Conservation (phyloP, 2,329 filamentous ascomycete genomes). For the Ophiostoma ulmi region DNA sequence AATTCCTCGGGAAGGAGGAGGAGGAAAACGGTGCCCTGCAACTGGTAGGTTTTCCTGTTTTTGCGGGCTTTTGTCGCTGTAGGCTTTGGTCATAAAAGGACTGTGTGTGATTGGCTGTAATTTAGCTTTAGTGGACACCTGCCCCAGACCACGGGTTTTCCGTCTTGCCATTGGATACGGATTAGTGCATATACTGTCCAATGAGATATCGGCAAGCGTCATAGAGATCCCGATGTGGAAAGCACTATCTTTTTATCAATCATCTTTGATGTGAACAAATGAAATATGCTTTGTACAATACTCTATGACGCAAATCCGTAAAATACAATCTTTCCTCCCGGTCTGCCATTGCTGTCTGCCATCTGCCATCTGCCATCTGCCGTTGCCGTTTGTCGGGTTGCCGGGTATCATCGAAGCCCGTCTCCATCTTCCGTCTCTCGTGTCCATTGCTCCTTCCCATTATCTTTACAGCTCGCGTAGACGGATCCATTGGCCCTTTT, state of each 20-base stretch:
- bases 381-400: not conserved
- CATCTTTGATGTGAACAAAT: not conserved
- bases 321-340: constrained; percentile 16
- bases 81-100: constrained; percentile 28
- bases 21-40: constrained; percentile 23
- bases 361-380: not conserved
- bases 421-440: not conserved
- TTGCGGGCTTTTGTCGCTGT: constrained; percentile 29
- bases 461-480: constrained; percentile 17
- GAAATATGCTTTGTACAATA: constrained; percentile 19
- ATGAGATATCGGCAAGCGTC: constrained; percentile 2
- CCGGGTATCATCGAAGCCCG: not conserved
- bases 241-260: not conserved
- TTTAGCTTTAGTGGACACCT: constrained; percentile 17
- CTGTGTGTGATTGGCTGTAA: constrained; percentile 23
- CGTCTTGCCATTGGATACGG: not conserved
- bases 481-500: not conserved
- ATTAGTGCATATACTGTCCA: constrained; percentile 32
- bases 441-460: not conserved
- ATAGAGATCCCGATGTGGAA: not conserved
- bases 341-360: not conserved
- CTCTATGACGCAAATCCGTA: constrained; percentile 12
- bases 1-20: constrained; percentile 25
- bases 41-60: constrained; percentile 24
- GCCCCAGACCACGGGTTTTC: constrained; percentile 15